Evolutionary conservation across 805 yeast genomes (phyloP).

Genomic region (Barnettozyma wickerhamii): DNA sequence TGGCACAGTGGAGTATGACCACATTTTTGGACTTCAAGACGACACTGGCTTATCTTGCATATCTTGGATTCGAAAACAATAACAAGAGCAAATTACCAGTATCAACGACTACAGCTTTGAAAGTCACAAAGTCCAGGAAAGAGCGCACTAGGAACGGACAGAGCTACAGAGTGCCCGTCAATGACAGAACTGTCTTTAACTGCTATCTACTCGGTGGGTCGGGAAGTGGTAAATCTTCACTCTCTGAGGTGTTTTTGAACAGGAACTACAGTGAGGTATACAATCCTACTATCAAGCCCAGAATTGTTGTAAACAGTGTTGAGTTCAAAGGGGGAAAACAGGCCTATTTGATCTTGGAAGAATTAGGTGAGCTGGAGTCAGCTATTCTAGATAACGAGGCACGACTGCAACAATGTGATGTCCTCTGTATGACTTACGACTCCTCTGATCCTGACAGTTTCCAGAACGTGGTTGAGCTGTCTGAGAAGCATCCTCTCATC

Average conservation of each 20-base stretch:
- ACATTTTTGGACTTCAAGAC: conserved; percentile 80
- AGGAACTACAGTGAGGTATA: conserved; percentile 66
- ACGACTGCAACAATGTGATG: conserved; percentile 83
- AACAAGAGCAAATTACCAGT: conserved; percentile 16
- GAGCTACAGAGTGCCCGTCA: conserved; percentile 59
- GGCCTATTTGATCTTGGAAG: conserved; percentile 87
- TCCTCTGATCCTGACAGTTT: conserved; percentile 96
- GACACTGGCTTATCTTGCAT: conserved; percentile 84
- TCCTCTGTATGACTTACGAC: conserved; percentile 84
- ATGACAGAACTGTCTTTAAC: conserved; percentile 87
- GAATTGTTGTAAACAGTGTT: conserved; percentile 84
- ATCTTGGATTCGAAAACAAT: conserved; percentile 73
- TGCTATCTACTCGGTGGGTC: conserved; percentile 86
- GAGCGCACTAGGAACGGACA: conserved; percentile 63
- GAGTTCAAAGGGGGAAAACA: conserved; percentile 95
- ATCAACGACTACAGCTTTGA: conserved; percentile 48
- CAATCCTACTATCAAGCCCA: conserved; percentile 78
- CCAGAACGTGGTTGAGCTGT: conserved; percentile 70
- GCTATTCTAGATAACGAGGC: conserved; percentile 70
- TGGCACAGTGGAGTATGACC: conserved; percentile 98
- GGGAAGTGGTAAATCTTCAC: conserved; percentile 81
- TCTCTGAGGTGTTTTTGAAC: conserved; percentile 76
- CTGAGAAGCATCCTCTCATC: conserved; percentile 51
- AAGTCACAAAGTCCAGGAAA: conserved; percentile 78
- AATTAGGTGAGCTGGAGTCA: conserved; percentile 80